phyloP scores from a whole-genome alignment of 305 asterid species.

The Fraxinus platypoda region DNA sequence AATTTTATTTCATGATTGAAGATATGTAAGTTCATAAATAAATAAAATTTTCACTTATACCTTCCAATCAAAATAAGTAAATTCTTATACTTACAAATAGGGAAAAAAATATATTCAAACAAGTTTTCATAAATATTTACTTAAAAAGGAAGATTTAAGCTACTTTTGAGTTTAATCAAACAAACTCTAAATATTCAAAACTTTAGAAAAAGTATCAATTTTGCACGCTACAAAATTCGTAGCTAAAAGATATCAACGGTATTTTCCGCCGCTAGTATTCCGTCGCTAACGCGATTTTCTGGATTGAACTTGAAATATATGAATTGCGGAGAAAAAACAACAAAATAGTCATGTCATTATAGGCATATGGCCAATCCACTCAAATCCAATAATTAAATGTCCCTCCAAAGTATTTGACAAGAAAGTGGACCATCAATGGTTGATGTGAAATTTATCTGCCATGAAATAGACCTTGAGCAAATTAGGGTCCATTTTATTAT shows the following conservation, averaged over 20 bases:
- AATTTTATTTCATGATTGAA: no score
- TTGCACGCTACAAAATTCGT: no score
- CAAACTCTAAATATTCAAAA: no score
- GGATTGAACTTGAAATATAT: not conserved
- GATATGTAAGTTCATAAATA: not conserved
- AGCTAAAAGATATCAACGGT: no score
- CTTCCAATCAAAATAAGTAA: no score
- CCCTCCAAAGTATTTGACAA: not conserved
- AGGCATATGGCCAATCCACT: not conserved
- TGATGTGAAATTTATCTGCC: not conserved
- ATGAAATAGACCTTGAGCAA: not conserved
- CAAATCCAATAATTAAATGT: not conserved
- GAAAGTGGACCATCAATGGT: slow-evolving; percentile 20
- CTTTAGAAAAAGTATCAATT: no score
- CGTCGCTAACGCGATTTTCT: not conserved
- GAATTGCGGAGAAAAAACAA: not conserved
- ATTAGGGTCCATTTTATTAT: not conserved
- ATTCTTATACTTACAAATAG: no score
- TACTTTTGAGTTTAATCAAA: not conserved
- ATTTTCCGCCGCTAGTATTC: not conserved
- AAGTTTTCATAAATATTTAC: not conserved
- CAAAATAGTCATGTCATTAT: not conserved
- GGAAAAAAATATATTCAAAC: no score
- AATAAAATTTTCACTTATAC: no score
- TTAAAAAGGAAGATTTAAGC: not conserved